Base-by-base conservation (phyloP, 2,329 filamentous ascomycete genomes). In the Sporothrix pallida region DNA sequence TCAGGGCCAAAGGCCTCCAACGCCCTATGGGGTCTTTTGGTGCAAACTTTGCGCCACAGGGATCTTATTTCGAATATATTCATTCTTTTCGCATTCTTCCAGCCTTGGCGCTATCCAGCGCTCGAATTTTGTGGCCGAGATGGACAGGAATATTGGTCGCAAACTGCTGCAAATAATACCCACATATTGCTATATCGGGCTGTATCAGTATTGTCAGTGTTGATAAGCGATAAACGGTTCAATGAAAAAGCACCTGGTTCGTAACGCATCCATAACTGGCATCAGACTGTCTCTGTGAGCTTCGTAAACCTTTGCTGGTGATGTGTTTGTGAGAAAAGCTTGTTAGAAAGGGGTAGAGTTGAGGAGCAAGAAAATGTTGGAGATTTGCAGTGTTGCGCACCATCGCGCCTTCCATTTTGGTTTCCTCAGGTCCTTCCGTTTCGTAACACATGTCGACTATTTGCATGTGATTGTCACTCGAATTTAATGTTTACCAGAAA, bases 361-460 rank as follows among this genome's bases (percentile, higher is more conserved):
- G 12, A 65, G 6, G 60, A n/a, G 1, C n/a, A 20, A 15, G 20
- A 23, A 7, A 3, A 37, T 46, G 60, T 65, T 23, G 60, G 60
- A 37, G 17, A 44, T 15, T 65, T 5, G 44, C 37, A 13, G 46
- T 42, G 20, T 46, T 46, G 60, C n/a, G 46, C 60, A n/a, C 17
- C 46, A 13, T 52, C 26, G 65, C n/a, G 44, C 65, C 65, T 69
- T 69, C 65, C 48, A 4, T 50, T 37, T 50, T 37, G 26, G 46
- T 15, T 10, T 2, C 15, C 3, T 42, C 48, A 13, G 65, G 10
- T 23, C 63, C 65, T 69, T 52, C 65, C 23, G 5, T 17, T 37
- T 52, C 13, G 46, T 54, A 15, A 31, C 23, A 52, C 46, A 31
- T 52, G 23, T 10, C 26, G 20, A 10, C 42, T 44, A 50, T 7